Base-by-base conservation (phyloP, 106 monocot genomes). In the Platanthera guangdongensis region DNA sequence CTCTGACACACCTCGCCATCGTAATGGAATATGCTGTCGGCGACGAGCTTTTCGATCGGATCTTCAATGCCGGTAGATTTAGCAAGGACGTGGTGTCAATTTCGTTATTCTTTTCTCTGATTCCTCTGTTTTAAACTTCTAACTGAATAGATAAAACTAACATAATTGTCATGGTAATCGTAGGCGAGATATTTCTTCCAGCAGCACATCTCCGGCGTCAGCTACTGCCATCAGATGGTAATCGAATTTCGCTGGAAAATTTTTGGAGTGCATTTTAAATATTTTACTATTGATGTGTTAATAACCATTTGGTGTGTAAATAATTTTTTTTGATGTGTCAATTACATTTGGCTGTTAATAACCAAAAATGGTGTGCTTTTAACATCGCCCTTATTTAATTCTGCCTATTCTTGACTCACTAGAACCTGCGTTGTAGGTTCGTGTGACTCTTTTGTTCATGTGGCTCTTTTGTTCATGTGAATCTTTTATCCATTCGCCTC, bases 101-200 rank as follows among this genome's bases (percentile, higher is more conserved):
- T 51, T 60, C 57, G 8, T 77, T 47, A 10, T 21, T 32, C 13
- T 71, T 6, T 39, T 51, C 49, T 22, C 63, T 21, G 9, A 0
- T 12, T 67, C 12, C 79, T 25, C 45, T 48, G 16, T 52, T 71
- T 71, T 18, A 8, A 4, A 45, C 47, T 64, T 11, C 51, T 74
- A 53, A 53, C 39, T 32, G 10, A 11, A 51, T 45, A 75, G 25
- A 21, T 64, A 64, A 30, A 64, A 19, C 52, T 28, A 64, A 9
- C 28, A 64, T 9, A 9, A 19, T 64, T 28, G 64, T 64, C 18
- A 64, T 10, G 64, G 28, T 32, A 78, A 73, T 79, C 74, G 30
- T 80, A 95, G 95, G 95, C 95, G 49, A 86, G 95, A 54, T 95
- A 95, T 81, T 95, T 95, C 84, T 95, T 95, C 81, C 95, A 95